Evolutionary conservation across 2,329 filamentous ascomycete genomes (phyloP), one percentile per base, ranked within the genome.

Genomic region (Magnaporthales sp.): DNA sequence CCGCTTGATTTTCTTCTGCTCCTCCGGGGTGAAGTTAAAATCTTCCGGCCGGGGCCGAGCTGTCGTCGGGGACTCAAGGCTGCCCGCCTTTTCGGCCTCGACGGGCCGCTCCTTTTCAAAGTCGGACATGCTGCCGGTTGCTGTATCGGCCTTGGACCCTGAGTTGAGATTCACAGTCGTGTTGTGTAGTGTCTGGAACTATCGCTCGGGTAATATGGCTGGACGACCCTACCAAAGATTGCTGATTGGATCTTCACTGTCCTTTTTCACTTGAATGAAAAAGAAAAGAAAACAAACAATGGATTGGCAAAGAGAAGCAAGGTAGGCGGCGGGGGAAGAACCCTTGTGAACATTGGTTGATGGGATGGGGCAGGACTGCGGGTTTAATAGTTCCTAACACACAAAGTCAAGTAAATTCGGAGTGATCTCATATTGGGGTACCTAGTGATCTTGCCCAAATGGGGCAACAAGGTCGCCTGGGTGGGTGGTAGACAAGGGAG

Each of bases 1-100:
- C 67, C 83, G 81, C 58, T 93, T 86, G 72, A 95, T 91, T 58
- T 78, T 83, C 73, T 80, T 85, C 77, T 90, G 85, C 77, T 94
- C 88, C 22, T 80, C 76, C 0, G 81, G 81, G 0, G 85, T 82
- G 75, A 89, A 88, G 66, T 79, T 81, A 69, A 78, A 72, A 68
- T 80, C 77, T 13, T 73, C 69, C 10, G 22, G 67, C 65, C 70
- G 72, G 26, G 70, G 69, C 61, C 13, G 26, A 22, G 38, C 30
- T 11, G 32, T 56, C 19, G 38, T 15, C 10, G 29, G 22, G 9
- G 64, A 66, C 54, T 46, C 64, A 30, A 61, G 22, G 29, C 60
- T 60, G 27, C 27, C 54, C 29, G 10, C 51, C 19, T 13, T 22
- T n/a, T 27, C 31, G 11, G 65, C 60, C 29, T 68, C 68, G 51